Evolutionary conservation across 257 asterid species (phyloP).

Genomic region (Jacaranda copaia): DNA sequence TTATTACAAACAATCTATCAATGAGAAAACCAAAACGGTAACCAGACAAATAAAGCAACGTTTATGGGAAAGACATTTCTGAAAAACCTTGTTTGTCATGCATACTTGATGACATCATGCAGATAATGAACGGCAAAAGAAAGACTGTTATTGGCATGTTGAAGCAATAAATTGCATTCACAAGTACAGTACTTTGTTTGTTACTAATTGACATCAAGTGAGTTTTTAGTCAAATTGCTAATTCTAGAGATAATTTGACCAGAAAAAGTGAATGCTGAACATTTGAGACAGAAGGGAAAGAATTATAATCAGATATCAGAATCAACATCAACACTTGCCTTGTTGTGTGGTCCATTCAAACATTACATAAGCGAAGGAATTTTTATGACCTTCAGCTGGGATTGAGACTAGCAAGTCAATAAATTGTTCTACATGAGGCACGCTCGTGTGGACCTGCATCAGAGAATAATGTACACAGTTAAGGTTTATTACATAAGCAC

Average conservation of each 20-base stretch:
- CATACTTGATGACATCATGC: constrained; percentile 12
- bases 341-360: constrained; percentile 89
- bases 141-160: neutral
- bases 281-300: neutral
- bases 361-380: constrained; percentile 88
- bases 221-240: constrained; percentile 6
- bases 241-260: constrained; percentile 7
- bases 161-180: neutral
- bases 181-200: neutral
- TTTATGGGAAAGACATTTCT: neutral
- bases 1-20: neutral
- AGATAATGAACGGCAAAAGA: neutral
- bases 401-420: constrained; percentile 80
- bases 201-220: constrained; percentile 9
- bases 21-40: neutral
- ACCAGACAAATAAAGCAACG: neutral
- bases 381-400: constrained; percentile 78
- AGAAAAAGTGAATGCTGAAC: constrained; percentile 7
- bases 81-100: constrained; percentile 11
- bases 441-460: constrained; percentile 92
- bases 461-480: constrained; percentile 29
- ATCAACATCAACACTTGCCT: constrained; percentile 62
- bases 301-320: constrained; percentile 16
- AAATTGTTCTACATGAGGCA: constrained; percentile 80
- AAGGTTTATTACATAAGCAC: constrained; percentile 7